phyloP scores from a whole-genome alignment of 2,329 filamentous ascomycete genomes.

The Metarhizium guizhouense region DNA sequence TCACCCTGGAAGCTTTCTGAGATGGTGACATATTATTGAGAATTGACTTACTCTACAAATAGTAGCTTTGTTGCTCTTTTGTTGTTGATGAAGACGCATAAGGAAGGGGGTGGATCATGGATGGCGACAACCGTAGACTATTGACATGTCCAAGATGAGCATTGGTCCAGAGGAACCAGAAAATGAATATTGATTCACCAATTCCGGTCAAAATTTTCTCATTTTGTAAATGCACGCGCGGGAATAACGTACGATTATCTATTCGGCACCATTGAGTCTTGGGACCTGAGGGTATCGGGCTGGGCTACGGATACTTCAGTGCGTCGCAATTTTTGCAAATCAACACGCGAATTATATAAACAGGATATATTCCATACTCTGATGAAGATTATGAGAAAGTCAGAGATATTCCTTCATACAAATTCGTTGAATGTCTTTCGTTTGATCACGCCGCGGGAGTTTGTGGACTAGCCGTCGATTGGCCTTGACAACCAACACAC shows the following conservation, averaged over 20 bases:
- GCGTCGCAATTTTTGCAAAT: background rate
- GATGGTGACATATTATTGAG: background rate
- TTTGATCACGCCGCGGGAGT: background rate
- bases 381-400: background rate
- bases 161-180: background rate
- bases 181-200: background rate
- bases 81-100: background rate
- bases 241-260: background rate
- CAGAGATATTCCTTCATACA: background rate
- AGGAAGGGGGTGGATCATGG: background rate
- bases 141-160: background rate
- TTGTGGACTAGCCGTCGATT: background rate
- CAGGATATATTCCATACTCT: background rate
- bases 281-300: background rate
- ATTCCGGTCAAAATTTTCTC: background rate
- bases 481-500: background rate
- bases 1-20: background rate
- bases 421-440: background rate
- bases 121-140: background rate
- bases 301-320: background rate
- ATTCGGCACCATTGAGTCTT: background rate
- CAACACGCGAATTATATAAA: background rate
- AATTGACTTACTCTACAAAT: background rate
- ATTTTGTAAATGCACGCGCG: background rate
- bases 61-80: background rate